A percentile compares a stretch with the other conserved stretches of the same genome.
Conservation (phyloP, 73 alveolate genomes). For the Durusdinium trenchii region DNA sequence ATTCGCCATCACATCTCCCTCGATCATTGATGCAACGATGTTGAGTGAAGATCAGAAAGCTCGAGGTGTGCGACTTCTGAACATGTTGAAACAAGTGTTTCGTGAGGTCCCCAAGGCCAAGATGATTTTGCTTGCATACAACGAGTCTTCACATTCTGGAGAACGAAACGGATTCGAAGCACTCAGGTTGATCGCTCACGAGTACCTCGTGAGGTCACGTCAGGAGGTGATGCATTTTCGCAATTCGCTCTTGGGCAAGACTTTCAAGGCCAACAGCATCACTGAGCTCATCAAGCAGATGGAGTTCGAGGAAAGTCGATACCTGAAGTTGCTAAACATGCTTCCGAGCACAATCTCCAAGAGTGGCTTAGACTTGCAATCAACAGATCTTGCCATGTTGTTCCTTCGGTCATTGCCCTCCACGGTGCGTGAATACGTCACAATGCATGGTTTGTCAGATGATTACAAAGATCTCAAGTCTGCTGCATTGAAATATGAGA, state of each 20-base stretch:
- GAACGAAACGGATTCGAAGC: not conserved
- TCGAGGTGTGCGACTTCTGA: not conserved
- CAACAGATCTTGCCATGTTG: not conserved
- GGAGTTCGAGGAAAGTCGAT: not conserved
- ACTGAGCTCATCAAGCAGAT: not conserved
- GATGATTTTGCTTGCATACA: not conserved
- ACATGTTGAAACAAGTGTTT: not conserved
- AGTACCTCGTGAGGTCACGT: not conserved
- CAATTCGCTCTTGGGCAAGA: not conserved
- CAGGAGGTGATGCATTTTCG: too few species aligned
- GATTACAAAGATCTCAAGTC: not conserved
- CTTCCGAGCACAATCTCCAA: not conserved
- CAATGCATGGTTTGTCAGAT: not conserved
- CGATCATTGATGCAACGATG: not conserved
- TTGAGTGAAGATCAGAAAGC: not conserved
- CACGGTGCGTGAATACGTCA: not conserved
- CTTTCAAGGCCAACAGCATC: not conserved
- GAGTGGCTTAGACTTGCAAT: not conserved
- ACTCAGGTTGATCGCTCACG: not conserved
- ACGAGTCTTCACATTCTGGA: too few species aligned
- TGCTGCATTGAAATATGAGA: not conserved
- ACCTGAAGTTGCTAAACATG: not conserved
- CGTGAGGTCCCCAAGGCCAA: not conserved
- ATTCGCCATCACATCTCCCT: not conserved
- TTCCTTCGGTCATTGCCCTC: not conserved